Base-by-base conservation (phyloP, 768 basidiomycete genomes). In the Boletus rex-veris region DNA sequence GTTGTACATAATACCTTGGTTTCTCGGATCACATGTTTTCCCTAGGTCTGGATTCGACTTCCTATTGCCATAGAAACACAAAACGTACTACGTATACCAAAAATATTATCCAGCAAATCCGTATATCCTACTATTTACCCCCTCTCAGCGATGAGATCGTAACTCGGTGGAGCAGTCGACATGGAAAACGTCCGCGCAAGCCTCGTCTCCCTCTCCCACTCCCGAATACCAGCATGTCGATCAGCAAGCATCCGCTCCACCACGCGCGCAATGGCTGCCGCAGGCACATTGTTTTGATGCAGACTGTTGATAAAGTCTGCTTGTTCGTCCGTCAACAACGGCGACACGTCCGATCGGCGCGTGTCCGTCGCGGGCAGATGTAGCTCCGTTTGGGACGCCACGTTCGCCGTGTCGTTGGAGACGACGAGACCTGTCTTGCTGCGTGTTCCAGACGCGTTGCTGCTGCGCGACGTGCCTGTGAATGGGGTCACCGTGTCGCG, bases 231-330 rank as follows among this genome's bases (percentile, higher is more conserved):
- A 18, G 62, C 58, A 40, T 62, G 50, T 38, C 45, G 50, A 41
- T 62, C 65, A 9, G 42, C 65, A 48, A 64, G 60, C 58, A 66
- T 67, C 14, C 58, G 54, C 18, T 64, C 59, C 45, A 66, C 26
- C 42, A 66, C 58, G 10, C 59, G 59, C 11, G 65, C 65, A 28
- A 66, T 61, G 5, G 58, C 60, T 19, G 60, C 58, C 10, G 60
- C 62, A 21, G 59, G 60, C 6, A 67, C 51, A 4, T 67, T 60
- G 33, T 56, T 66, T 6, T 41, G 63, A 47, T 64, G 54, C 18
- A 66, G 41, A 26, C 52, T 54, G 24, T 62, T 60, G 46, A 64
- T 59, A 33, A 66, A 63, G 35, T 66, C 64, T 10, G 64, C 65
- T 15, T 66, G 62, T 44, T 62, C 60, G 48, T 65, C 65, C 5